Conservation (phyloP, 164 flowering plant species). For the Houttuynia cordata region DNA sequence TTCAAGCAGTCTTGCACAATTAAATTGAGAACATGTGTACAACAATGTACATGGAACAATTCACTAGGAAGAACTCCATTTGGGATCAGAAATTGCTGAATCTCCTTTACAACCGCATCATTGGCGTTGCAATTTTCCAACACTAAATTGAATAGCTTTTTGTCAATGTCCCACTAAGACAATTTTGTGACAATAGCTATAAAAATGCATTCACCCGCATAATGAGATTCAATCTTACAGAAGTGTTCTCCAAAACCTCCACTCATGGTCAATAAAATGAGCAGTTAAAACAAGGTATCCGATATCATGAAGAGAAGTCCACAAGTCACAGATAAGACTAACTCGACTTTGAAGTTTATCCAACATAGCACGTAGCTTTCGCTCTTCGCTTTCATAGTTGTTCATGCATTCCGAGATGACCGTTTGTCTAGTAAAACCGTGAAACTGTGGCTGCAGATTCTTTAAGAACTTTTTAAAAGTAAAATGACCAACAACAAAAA, state of each 20-base stretch:
- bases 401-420: constrained; percentile 2
- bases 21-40: neutral
- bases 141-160: neutral
- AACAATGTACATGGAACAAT: constrained; percentile 1
- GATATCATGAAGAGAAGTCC: constrained; percentile 1
- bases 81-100: neutral
- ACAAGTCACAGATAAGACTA: constrained; percentile 2
- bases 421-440: neutral
- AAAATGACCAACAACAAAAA: constrained; percentile 1
- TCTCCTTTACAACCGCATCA: neutral
- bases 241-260: constrained; percentile 1
- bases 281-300: constrained; percentile 4
- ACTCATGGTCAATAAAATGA: constrained; percentile 3
- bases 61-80: neutral
- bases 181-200: neutral
- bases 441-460: constrained; percentile 7
- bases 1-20: constrained; percentile 4
- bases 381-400: constrained; percentile 6
- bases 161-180: constrained; percentile 3
- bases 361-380: constrained; percentile 1
- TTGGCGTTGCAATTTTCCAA: neutral
- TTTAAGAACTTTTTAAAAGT: constrained; percentile 3
- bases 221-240: neutral
- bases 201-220: neutral
- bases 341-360: constrained; percentile 1